Conservation (phyloP, 169 alveolate genomes). For the Plasmodium knowlesi region DNA sequence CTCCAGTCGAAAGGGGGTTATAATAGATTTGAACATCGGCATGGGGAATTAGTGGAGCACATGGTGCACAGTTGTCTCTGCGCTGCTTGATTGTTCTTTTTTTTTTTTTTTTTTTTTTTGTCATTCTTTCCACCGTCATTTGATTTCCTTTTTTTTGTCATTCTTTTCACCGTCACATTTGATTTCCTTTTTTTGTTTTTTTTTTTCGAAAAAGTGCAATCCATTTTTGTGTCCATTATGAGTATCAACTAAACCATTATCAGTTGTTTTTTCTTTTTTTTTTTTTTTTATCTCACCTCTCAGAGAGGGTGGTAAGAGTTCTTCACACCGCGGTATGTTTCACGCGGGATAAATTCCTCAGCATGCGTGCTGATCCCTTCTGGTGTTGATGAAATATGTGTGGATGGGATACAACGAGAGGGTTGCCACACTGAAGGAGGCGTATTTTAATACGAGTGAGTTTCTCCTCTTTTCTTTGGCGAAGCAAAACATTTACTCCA, state of each 20-base stretch:
- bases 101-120: no score
- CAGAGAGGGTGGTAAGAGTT: neutral
- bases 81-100: neutral
- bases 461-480: neutral
- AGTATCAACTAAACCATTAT: neutral
- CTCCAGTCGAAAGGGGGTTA: slow-evolving; percentile 29
- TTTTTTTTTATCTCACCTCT: neutral
- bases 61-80: neutral
- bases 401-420: neutral
- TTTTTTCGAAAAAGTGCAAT: neutral
- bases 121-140: neutral
- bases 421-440: neutral
- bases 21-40: slow-evolving; percentile 63
- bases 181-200: neutral
- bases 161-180: neutral
- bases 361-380: neutral
- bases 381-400: neutral
- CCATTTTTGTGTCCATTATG: neutral
- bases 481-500: neutral
- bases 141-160: neutral
- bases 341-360: neutral
- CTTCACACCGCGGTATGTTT: neutral
- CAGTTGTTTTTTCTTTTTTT: neutral
- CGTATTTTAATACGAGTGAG: neutral
- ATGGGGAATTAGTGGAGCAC: slow-evolving; percentile 20